These are phyloP conservation scores for Sphaerulina populicola DNA, from an alignment of 2,329 filamentous ascomycete genomes.

Conservation along the genomic window DNA sequence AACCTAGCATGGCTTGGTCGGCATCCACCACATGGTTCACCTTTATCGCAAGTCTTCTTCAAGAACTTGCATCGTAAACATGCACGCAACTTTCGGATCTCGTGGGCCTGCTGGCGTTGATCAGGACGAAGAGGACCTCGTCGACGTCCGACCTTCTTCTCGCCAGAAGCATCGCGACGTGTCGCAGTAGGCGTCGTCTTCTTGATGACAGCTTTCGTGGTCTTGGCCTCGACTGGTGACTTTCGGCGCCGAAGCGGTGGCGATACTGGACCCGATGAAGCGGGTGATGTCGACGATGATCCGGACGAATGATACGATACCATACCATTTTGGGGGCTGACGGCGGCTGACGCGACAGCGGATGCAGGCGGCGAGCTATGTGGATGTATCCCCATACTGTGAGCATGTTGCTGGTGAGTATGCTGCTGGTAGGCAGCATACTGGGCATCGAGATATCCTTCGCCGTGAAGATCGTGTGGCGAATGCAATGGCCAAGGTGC, in stretches of 20 bases:
- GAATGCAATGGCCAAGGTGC: slow-evolving; percentile 67
- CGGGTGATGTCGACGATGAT: slow-evolving; percentile 31
- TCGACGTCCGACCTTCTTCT: slow-evolving; percentile 89
- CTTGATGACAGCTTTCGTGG: slow-evolving; percentile 75
- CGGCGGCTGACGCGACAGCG: slow-evolving; percentile 17
- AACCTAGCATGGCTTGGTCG: slow-evolving; percentile 90
- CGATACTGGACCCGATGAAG: slow-evolving; percentile 32
- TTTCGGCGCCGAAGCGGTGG: slow-evolving; percentile 54
- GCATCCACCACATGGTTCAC: slow-evolving; percentile 89
- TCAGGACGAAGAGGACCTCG: slow-evolving; percentile 85
- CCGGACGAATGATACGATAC: slow-evolving; percentile 25
- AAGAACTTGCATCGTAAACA: slow-evolving; percentile 96
- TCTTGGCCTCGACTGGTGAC: slow-evolving; percentile 61
- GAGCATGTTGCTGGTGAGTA: slow-evolving; percentile 32
- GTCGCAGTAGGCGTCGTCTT: slow-evolving; percentile 50
- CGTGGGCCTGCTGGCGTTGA: slow-evolving; percentile 90
- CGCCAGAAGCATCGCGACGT: slow-evolving; percentile 66
- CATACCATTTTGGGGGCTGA: slow-evolving; percentile 23
- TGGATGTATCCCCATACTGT: slow-evolving; percentile 19
- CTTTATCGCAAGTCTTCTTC: slow-evolving; percentile 98
- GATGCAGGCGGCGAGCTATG: slow-evolving; percentile 26
- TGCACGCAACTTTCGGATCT: slow-evolving; percentile 89
- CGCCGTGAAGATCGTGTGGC: slow-evolving; percentile 60
- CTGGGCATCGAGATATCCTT: slow-evolving; percentile 55
- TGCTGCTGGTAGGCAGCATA: slow-evolving; percentile 35